Evolutionary conservation across 164 flowering plant species (phyloP).

Genomic region (Stephania yunnanensis): DNA sequence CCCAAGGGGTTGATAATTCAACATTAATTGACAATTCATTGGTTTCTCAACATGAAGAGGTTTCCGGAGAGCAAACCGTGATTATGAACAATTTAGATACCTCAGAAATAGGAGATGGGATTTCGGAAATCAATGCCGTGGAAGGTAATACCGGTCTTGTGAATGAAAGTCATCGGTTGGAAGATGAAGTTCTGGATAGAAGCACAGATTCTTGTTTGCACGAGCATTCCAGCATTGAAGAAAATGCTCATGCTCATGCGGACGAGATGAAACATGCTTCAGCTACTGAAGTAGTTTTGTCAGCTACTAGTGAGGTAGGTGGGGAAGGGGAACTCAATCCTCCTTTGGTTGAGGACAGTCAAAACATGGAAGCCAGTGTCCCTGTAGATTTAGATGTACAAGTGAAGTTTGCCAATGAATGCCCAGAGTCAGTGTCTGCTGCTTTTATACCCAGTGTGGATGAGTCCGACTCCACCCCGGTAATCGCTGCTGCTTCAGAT

Average conservation of each 20-base stretch:
- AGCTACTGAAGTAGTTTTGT: neutral
- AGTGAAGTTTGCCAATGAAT: neutral
- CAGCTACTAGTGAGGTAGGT: neutral
- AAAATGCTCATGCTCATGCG: neutral
- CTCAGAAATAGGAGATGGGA: neutral
- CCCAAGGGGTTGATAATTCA: neutral
- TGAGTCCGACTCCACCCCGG: neutral
- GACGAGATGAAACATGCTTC: neutral
- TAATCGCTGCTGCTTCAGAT: neutral
- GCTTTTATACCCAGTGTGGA: neutral
- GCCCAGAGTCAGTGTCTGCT: neutral
- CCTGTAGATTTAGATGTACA: neutral
- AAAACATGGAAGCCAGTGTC: neutral
- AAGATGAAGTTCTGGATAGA: neutral
- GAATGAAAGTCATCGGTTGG: neutral
- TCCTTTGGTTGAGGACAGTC: neutral
- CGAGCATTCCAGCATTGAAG: neutral
- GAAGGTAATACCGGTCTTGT: neutral
- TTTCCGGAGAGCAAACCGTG: neutral
- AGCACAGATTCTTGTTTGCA: neutral
- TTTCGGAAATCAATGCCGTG: slow-evolving; percentile 1
- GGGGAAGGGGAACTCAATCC: neutral
- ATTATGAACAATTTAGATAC: neutral
- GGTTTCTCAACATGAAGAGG: neutral
- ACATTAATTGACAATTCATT: neutral